Evolutionary conservation across 2,329 filamentous ascomycete species (phyloP), one percentile per base, ranked within the genome.

Genomic region (Diaporthe ampelina): DNA sequence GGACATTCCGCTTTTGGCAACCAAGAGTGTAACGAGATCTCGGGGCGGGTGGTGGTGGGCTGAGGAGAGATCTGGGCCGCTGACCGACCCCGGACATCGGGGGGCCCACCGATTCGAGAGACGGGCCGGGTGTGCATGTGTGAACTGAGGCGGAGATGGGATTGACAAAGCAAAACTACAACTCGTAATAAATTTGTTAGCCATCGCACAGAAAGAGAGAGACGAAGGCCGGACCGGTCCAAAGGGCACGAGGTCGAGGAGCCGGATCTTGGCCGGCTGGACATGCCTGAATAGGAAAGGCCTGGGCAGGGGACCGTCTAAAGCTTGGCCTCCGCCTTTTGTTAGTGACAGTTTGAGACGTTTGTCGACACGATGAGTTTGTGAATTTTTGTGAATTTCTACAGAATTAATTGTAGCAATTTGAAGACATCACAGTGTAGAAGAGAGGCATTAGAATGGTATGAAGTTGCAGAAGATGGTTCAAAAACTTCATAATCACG

Each of bases 1-100:
- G 67, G 72, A 75, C 74, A 74, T 75, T 68, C 74, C 74, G 21
- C 37, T 74, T 75, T 74, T 11, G 71, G 74, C 40, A 45, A 69
- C 24, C 40, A 35, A 26, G 24, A 29, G 19, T 52, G 63, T 29
- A 40, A 54, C 63, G 54, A 29, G 63, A 68, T 54, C 63, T 68
- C n/a, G 48, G 32, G 17, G 19, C 7, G 21, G 17, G 45, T 21
- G 32, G 15, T 26, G 29, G 63, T 68, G 63, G 17, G 61, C 61
- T 37, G 45, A 45, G 69, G 32, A 24, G 35, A 54, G 57, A 61
- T 54, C 50, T 72, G 37, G 37, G 45, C 32, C 63, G 19, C 50
- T 59, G n/a, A 68, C 74, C 74, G 67, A 70, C 58, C 58, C 72
- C 59, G 59, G 74, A 57, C 57, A 50, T 54, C 63, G 45, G 63